Base-by-base conservation (phyloP, 352 stramenopile genomes). In the Phytopythium cucurbitacearum region DNA sequence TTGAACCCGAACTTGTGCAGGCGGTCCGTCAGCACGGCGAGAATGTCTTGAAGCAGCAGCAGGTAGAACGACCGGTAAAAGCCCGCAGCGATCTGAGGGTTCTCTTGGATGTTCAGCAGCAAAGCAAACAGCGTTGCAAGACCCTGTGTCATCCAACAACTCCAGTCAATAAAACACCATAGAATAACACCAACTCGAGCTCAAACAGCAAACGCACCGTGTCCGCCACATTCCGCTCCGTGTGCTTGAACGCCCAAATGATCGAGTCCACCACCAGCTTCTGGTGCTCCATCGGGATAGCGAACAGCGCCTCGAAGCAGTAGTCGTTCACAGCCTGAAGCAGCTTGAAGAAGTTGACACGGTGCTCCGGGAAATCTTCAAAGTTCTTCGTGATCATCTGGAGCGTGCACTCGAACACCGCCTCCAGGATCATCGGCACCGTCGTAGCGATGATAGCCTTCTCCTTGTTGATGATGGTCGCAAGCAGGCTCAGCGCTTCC, bases 331-430 rank as follows among this genome's bases (percentile, higher is more conserved):
- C 88, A 6, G 89, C 89, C 61, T 95, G 92, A 32, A 99, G 76
- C 56, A 99, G 92, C 67, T 98, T 96, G 86, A 98, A 99, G 62
- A 99, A 99, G 58, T 97, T 94, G 55, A 99, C 94, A 52, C 97
- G 85, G 68, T 99, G 96, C 65, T 99, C 97, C 0, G 97, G 97
- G 68, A 97, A 99, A 67, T 99, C 97, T 66, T 99, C 90, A 69
- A 99, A 99, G 76, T 99, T 99, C 56, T 89, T 95, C 6, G 97
- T 99, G 67, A 99, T 99, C 96, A 99, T 99, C 67, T 99, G 88
- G 33, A 99, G 76, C 40, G 97, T 99, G 64, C 92, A 97, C 76
- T 99, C 94, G 67, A 99, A 99, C 32, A 99, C 94, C 49, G 94
- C 84, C 56, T 99, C 93, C 66, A 99, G 90, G 46, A 99, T 98